These are phyloP conservation scores for Periconia digitata DNA, from an alignment of 2,329 filamentous ascomycete species.

Conservation along the genomic window DNA sequence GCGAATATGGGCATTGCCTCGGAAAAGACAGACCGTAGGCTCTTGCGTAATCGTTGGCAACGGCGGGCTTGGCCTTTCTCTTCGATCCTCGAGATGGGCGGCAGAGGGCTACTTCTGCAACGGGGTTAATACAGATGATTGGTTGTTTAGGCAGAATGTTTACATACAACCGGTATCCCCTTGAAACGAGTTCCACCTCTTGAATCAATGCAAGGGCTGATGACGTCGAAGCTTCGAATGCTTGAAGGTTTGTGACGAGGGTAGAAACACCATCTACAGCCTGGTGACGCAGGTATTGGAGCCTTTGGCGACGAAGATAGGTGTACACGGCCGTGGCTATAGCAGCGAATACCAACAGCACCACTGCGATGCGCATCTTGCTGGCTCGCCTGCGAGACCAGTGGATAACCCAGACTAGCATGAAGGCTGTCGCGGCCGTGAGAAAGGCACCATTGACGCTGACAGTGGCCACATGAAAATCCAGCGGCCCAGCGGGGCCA, in stretches of 20 bases:
- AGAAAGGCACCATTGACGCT: conserved; percentile 67
- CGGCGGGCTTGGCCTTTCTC: conserved; percentile 76
- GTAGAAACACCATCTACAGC: conserved; percentile 68
- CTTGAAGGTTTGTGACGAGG: conserved; percentile 74
- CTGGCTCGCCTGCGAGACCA: conserved; percentile 65
- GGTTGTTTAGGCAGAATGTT: conserved; percentile 8
- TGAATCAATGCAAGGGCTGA: conserved; percentile 82
- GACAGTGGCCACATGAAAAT: conserved; percentile 50
- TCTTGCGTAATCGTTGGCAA: conserved; percentile 76
- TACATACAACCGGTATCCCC: conserved; percentile 80
- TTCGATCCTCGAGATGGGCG: conserved; percentile 89
- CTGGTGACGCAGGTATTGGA: conserved; percentile 75
- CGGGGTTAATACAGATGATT: conserved; percentile 23
- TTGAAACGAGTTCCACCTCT: conserved; percentile 92
- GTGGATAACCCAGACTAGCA: conserved; percentile 67
- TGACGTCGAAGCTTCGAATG: conserved; percentile 75
- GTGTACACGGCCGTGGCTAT: conserved; percentile 65
- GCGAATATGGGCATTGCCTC: conserved; percentile 72
- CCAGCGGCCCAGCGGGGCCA: conserved; percentile 25
- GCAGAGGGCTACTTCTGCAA: conserved; percentile 77
- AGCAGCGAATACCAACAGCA: conserved; percentile 54
- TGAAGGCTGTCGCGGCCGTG: conserved; percentile 64
- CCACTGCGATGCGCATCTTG: conserved; percentile 54
- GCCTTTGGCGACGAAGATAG: conserved; percentile 77
- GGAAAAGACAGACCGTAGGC: conserved; percentile 69